These are phyloP conservation scores for Viola odorata DNA, from an alignment of 345 rosid species.

Conservation along the genomic window DNA sequence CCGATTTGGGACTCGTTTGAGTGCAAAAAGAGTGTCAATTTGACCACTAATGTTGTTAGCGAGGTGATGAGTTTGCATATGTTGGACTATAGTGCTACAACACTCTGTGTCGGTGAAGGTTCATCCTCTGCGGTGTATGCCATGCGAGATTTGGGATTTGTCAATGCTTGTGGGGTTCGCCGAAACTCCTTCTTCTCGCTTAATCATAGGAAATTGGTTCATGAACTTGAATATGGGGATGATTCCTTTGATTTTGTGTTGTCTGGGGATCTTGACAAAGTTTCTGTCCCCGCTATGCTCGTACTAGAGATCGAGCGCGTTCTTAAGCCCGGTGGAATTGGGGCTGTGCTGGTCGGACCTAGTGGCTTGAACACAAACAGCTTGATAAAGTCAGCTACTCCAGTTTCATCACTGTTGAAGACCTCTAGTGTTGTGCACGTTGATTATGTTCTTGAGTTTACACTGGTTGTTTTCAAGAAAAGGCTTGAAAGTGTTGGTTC, in stretches of 20 bases:
- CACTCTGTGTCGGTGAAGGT: constrained; percentile 76
- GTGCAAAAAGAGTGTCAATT: constrained; percentile 42
- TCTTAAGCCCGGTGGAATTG: constrained; percentile 69
- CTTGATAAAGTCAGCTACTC: constrained; percentile 66
- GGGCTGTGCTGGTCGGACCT: constrained; percentile 62
- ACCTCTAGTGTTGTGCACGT: constrained; percentile 61
- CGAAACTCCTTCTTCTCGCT: constrained; percentile 54
- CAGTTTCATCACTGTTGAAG: constrained; percentile 65
- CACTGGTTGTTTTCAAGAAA: constrained; percentile 72
- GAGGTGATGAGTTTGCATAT: constrained; percentile 52
- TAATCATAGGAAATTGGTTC: constrained; percentile 45
- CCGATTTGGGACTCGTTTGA: constrained; percentile 45
- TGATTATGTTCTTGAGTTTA: constrained; percentile 44
- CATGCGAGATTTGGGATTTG: constrained; percentile 51
- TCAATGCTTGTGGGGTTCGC: constrained; percentile 42
- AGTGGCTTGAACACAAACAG: constrained; percentile 41
- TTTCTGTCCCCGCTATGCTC: constrained; percentile 65
- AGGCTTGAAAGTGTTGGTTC: constrained; percentile 27
- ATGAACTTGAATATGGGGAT: constrained; percentile 56
- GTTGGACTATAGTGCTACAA: constrained; percentile 39
- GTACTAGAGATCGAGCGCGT: constrained; percentile 86
- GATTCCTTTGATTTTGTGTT: constrained; percentile 63
- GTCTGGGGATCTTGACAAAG: constrained; percentile 54
- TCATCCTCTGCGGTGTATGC: constrained; percentile 50
- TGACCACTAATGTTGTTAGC: constrained; percentile 41